phyloP scores from a whole-genome alignment of 495 filamentous ascomycete species.

The Aspergillus mulundensis region DNA sequence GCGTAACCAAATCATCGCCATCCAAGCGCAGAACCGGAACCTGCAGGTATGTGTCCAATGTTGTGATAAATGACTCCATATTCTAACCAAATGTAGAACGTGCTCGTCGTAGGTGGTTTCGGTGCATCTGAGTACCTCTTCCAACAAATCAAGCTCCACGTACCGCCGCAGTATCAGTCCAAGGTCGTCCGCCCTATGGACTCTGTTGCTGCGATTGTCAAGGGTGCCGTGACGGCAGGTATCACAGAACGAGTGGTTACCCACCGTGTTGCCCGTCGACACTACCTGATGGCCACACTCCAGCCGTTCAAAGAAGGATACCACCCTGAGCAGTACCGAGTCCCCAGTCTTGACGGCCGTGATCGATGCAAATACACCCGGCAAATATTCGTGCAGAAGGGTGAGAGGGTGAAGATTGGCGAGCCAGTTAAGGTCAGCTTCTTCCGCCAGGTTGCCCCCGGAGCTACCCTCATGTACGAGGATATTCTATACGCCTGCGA shows the following conservation, averaged over 20 bases:
- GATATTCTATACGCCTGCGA: slow-evolving; percentile 98
- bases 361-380: slow-evolving; percentile 98
- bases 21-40: slow-evolving; percentile 68
- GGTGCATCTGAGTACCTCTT: slow-evolving; percentile 80
- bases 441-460: slow-evolving; percentile 96
- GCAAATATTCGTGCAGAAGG: slow-evolving; percentile 98
- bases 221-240: slow-evolving; percentile 80
- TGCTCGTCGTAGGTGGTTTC: slow-evolving; percentile 74
- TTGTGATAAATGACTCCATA: background rate
- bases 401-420: slow-evolving; percentile 96
- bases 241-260: slow-evolving; percentile 97
- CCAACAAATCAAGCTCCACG: slow-evolving; percentile 77
- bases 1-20: slow-evolving; percentile 76
- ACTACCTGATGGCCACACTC: slow-evolving; percentile 98
- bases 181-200: slow-evolving; percentile 84
- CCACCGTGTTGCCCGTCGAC: slow-evolving; percentile 92
- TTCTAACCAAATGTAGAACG: slow-evolving; percentile 51
- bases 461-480: slow-evolving; percentile 98
- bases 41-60: slow-evolving; percentile 54
- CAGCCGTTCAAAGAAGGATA: slow-evolving; percentile 99
- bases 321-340: slow-evolving; percentile 95
- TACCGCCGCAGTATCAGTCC: slow-evolving; percentile 72
- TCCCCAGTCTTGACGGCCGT: slow-evolving; percentile 92
- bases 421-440: slow-evolving; percentile 99
- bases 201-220: slow-evolving; percentile 76